Base-by-base conservation (phyloP, 1,139 yeast genomes). In the Yamadazyma membranifaciens region DNA sequence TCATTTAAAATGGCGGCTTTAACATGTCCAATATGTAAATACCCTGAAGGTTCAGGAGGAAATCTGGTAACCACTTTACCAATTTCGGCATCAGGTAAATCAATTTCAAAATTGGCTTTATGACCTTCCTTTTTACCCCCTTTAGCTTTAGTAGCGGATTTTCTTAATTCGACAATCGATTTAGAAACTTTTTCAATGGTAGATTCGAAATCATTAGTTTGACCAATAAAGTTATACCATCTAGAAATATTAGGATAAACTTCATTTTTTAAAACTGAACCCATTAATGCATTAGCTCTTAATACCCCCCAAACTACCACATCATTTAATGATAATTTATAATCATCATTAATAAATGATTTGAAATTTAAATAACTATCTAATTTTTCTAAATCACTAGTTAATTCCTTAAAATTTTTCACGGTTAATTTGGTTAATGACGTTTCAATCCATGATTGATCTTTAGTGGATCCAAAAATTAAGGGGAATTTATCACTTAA, bases 61-160 rank as follows among this genome's bases (percentile, higher is more conserved):
- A 92, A 92, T 71, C 98, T 86, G 41, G 98, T 92, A 42, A 92
- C 98, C 44, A 92, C 98, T 65, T 89, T 74, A 48, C 98, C 98
- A 48, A 85, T 81, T 57, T 78, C 81, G 45, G 98, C 98, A 59
- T 82, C 95, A 44, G 87, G 86, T 51, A 92, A 79, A 56, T 87
- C 95, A 58, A 92, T 92, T 62, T 89, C 97, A 55, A 85, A 92
- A 63, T 84, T 89, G 45, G 98, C 98, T 67, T 84, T 84, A 73
- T 84, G 92, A 28, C 80, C 67, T 62, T 82, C 89, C 65, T 85
- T 84, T 66, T 83, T 83, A 47, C 84, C 83, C 50, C 80, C 80
- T 54, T 57, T 52, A 15, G 62, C 60, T 12, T 68, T 69, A 57
- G 83, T 81, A 48, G 83, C 75, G 41, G 79, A 68, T 63, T 87